phyloP scores from a whole-genome alignment of 176 grass and related monocot species.

The Oryza coarctata region DNA sequence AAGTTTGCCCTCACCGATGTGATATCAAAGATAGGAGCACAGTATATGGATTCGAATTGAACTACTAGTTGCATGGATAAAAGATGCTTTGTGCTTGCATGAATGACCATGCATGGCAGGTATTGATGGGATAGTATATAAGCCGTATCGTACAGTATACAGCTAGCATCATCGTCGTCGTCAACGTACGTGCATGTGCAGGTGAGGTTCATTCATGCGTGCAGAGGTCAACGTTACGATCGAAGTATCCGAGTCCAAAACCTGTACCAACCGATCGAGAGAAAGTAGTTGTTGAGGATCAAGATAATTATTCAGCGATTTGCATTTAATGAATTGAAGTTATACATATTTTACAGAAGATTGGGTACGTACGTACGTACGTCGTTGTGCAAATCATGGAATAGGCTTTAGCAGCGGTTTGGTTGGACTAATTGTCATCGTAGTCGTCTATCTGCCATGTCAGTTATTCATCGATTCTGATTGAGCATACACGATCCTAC shows the following conservation, averaged over 20 bases:
- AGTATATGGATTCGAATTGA: background rate
- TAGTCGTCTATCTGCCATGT: background rate
- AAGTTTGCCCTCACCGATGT: background rate
- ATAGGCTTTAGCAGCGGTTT: background rate
- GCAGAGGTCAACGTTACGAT: background rate
- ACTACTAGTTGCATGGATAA: background rate
- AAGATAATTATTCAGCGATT: background rate
- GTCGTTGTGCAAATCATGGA: background rate
- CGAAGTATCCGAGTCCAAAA: background rate
- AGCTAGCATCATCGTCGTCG: background rate
- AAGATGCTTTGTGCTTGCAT: background rate
- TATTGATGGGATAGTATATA: background rate
- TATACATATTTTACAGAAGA: background rate
- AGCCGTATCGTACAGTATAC: background rate
- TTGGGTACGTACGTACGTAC: no score
- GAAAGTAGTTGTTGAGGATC: background rate
- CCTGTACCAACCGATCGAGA: background rate
- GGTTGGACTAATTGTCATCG: background rate
- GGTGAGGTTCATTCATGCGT: background rate
- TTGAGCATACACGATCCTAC: background rate
- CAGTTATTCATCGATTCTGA: background rate
- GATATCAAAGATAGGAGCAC: background rate
- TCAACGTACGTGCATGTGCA: background rate
- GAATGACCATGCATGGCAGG: background rate
- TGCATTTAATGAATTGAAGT: background rate